phyloP scores from a whole-genome alignment of 805 yeast genomes.

The Pichia ethanolica region DNA sequence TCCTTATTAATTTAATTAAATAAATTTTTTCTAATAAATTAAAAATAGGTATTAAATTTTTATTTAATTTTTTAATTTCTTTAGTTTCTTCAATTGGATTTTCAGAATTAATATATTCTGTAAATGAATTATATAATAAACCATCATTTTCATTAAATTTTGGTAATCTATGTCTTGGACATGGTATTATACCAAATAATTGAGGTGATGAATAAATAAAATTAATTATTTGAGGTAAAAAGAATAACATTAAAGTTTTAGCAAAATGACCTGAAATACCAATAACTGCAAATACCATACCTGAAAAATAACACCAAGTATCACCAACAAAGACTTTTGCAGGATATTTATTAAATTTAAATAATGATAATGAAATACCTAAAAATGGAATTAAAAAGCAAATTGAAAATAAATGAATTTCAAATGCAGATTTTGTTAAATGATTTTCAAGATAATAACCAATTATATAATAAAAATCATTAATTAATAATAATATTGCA shows the following conservation, averaged over 20 bases:
- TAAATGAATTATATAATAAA: conserved; percentile 65
- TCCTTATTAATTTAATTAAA: conserved; percentile 38
- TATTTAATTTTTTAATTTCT: conserved; percentile 25
- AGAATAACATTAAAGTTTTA: conserved; percentile 78
- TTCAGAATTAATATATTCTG: conserved; percentile 28
- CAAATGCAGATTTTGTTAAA: conserved; percentile 51
- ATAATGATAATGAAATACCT: conserved; percentile 73
- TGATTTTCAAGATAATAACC: conserved; percentile 37
- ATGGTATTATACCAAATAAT: conserved; percentile 74
- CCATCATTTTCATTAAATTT: conserved; percentile 61
- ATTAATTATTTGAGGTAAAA: conserved; percentile 86
- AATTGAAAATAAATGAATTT: conserved; percentile 76
- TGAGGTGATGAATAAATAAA: conserved; percentile 92
- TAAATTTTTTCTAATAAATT: conserved; percentile 38
- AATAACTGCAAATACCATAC: conserved; percentile 97
- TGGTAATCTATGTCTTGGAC: conserved; percentile 95
- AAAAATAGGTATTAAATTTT: conserved; percentile 31
- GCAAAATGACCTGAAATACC: conserved; percentile 96
- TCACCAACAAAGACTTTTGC: conserved; percentile 95
- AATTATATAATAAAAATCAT: conserved; percentile 64
- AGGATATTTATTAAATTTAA: conserved; percentile 83
- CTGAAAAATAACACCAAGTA: conserved; percentile 95
- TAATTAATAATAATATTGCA: conserved; percentile 60
- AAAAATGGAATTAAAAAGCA: conserved; percentile 77
- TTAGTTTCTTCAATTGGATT: conserved; percentile 17